These are phyloP conservation scores for Neurospora sp. DNA, from an alignment of 495 filamentous ascomycete species.

Conservation along the genomic window DNA sequence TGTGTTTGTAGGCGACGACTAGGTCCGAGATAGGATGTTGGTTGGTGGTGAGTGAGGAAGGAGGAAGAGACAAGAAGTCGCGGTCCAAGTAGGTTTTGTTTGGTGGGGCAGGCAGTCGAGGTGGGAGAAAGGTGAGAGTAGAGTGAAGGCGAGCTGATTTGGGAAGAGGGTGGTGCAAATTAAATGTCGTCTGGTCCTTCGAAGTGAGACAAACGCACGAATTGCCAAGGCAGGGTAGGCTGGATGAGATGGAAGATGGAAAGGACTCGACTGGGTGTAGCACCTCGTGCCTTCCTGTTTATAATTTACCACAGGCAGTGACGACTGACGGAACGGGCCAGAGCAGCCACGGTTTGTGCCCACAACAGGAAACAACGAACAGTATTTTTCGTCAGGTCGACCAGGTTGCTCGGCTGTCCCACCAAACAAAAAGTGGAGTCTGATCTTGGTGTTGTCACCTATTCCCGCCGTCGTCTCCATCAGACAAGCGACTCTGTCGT, in stretches of 20 bases:
- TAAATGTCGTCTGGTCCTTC: slow-evolving; percentile 1
- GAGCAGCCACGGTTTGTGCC: background rate
- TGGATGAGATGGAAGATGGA: background rate
- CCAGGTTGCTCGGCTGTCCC: background rate
- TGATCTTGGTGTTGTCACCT: background rate
- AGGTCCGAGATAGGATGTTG: background rate
- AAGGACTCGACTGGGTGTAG: background rate
- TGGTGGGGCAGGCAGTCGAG: background rate
- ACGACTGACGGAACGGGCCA: background rate
- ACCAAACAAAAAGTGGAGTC: background rate
- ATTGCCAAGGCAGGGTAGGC: background rate
- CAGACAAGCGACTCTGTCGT: background rate
- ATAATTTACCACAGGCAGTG: background rate
- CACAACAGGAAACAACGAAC: background rate
- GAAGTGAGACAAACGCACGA: background rate
- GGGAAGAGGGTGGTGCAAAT: background rate
- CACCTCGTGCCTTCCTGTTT: background rate
- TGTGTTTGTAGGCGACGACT: background rate
- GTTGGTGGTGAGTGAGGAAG: background rate
- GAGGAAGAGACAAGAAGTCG: background rate
- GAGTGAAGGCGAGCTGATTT: background rate
- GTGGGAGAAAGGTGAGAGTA: background rate
- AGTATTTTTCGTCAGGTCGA: background rate
- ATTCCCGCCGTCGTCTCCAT: background rate
- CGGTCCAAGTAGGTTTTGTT: background rate